Evolutionary conservation across 352 stramenopile genomes (phyloP).

Genomic region (Phytophthora megakarya): DNA sequence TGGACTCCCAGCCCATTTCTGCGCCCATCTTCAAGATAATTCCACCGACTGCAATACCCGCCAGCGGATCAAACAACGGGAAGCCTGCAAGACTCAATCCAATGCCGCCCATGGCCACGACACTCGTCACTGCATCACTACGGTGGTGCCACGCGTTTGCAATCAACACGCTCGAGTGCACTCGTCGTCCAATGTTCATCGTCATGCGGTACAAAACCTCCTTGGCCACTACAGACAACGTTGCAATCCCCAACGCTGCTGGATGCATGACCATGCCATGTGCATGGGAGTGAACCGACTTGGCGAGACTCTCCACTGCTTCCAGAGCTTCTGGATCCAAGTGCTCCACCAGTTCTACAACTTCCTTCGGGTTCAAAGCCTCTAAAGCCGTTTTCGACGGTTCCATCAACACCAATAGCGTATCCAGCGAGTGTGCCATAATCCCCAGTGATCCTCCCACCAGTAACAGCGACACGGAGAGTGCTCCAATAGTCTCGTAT

Average conservation of each 20-base stretch:
- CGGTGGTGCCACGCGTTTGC: conserved; percentile 96
- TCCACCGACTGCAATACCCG: conserved; percentile 69
- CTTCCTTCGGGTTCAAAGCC: conserved; percentile 34
- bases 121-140: conserved; percentile 82
- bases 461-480: conserved; percentile 67
- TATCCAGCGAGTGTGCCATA: conserved; percentile 71
- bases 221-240: conserved; percentile 88
- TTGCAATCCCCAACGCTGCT: conserved; percentile 82
- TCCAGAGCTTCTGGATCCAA: conserved; percentile 41
- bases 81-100: conserved; percentile 63
- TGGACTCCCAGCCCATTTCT: conserved; percentile 67
- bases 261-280: conserved; percentile 53
- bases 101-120: conserved; percentile 75
- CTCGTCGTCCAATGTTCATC: conserved; percentile 81
- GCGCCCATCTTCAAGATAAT: conserved; percentile 82
- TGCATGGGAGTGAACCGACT: conserved; percentile 23
- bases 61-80: conserved; percentile 70
- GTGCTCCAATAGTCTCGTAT: conserved; percentile 73
- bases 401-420: conserved; percentile 56
- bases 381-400: conserved; percentile 17
- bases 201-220: conserved; percentile 94
- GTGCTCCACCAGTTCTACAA: conserved; percentile 27
- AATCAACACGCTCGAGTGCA: conserved; percentile 94
- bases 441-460: conserved; percentile 70
- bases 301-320: conserved; percentile 41